A percentile compares a stretch with the other conserved stretches of the same genome.
These are phyloP conservation scores for Boletus edulis DNA, from an alignment of 768 basidiomycete genomes.

Conservation along the genomic window DNA sequence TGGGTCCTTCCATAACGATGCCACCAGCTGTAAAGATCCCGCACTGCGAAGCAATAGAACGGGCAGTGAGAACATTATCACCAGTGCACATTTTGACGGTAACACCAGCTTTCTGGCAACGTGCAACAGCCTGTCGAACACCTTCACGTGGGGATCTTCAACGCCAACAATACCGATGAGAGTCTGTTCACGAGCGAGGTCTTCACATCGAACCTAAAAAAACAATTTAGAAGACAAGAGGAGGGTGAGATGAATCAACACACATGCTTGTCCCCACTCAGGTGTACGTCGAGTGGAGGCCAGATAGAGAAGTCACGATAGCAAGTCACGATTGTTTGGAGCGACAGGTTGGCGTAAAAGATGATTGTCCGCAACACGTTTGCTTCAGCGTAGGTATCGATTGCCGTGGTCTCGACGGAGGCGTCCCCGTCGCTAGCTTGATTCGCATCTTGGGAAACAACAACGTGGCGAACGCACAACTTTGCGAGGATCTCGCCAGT, in stretches of 20 bases:
- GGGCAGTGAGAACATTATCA: slow-evolving; percentile 91
- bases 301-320: slow-evolving; percentile 85
- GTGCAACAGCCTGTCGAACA: slow-evolving; percentile 83
- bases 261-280: slow-evolving; percentile 53
- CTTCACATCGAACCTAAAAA: slow-evolving; percentile 62
- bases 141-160: slow-evolving; percentile 94
- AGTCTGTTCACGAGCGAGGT: slow-evolving; percentile 71
- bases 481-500: slow-evolving; percentile 91
- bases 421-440: slow-evolving; percentile 18
- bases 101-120: slow-evolving; percentile 88
- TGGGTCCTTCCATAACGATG: slow-evolving; percentile 96
- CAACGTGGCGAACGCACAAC: slow-evolving; percentile 69
- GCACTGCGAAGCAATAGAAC: slow-evolving; percentile 96
- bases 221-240: slow-evolving; percentile 8
- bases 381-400: slow-evolving; percentile 65
- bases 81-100: slow-evolving; percentile 98
- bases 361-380: slow-evolving; percentile 94
- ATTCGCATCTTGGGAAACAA: slow-evolving; percentile 42
- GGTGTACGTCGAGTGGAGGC: slow-evolving; percentile 61
- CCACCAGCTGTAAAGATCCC: slow-evolving; percentile 94
- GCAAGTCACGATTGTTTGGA: slow-evolving; percentile 92
- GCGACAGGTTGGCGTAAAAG: slow-evolving; percentile 95
- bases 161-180: slow-evolving; percentile 92
- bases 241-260: slow-evolving; percentile 10
- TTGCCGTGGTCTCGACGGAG: slow-evolving; percentile 53